Percentiles rank a stretch among this genome's conserved stretches.
Evolutionary conservation across 768 basidiomycete genomes (phyloP).

Genomic region (Collybia nuda): DNA sequence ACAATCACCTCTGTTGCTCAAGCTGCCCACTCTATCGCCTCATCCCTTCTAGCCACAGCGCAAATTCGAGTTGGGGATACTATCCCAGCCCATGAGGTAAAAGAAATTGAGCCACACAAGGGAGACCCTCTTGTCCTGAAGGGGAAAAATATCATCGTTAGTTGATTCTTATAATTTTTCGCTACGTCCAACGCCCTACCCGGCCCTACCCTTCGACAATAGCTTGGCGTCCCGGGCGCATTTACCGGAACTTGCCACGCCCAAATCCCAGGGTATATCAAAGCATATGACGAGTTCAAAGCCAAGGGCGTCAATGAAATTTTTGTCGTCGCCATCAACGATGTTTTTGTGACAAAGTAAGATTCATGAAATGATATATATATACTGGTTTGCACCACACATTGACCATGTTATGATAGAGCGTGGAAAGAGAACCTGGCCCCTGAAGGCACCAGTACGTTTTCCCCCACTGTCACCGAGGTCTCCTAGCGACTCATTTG

Average conservation of each 20-base stretch:
- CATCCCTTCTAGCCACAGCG: neutral
- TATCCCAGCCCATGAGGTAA: constrained; percentile 53
- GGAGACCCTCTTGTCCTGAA: constrained; percentile 42
- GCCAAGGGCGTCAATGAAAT: constrained; percentile 73
- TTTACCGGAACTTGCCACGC: constrained; percentile 73
- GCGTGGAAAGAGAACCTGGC: constrained; percentile 70
- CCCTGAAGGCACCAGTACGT: constrained; percentile 54
- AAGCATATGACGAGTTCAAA: constrained; percentile 68
- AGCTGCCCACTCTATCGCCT: no score
- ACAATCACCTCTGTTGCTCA: no score
- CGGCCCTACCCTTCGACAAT: neutral
- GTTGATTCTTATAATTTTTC: no score
- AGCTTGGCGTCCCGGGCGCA: constrained; percentile 78
- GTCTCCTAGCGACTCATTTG: constrained; percentile 9
- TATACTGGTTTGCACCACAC: neutral
- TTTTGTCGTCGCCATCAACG: constrained; percentile 77
- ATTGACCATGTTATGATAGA: constrained; percentile 25
- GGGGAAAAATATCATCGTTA: constrained; percentile 66
- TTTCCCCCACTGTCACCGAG: neutral
- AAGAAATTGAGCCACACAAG: constrained; percentile 54
- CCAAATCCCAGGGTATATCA: constrained; percentile 65
- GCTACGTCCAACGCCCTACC: no score
- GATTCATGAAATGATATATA: constrained; percentile 7
- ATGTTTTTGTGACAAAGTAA: constrained; percentile 69
- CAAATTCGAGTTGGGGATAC: constrained; percentile 47